Evolutionary conservation across 495 filamentous ascomycete genomes (phyloP).

Genomic region (Hyaloscypha bicolor): DNA sequence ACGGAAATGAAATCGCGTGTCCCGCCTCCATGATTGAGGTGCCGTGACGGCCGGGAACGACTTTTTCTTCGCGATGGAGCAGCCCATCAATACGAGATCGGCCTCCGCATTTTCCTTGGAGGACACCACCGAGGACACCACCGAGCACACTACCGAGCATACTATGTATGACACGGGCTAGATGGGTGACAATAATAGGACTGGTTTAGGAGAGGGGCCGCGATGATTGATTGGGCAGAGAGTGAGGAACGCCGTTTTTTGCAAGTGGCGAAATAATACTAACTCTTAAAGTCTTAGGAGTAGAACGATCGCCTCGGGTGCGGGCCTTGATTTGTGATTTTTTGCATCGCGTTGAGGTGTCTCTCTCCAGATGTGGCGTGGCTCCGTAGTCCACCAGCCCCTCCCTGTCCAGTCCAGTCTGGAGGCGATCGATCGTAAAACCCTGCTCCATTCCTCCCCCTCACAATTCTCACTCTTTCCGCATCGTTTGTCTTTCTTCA

Average conservation of each 20-base stretch:
- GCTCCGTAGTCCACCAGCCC: no score
- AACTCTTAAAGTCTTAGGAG: neutral
- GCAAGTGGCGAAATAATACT: neutral
- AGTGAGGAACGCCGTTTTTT: neutral
- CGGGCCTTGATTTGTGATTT: neutral
- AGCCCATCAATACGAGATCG: constrained; percentile 4
- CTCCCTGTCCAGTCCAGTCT: neutral
- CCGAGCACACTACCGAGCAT: neutral
- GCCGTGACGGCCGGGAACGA: no score
- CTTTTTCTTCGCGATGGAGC: no score
- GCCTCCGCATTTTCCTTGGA: neutral
- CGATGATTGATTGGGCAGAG: neutral
- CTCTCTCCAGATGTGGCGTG: no score
- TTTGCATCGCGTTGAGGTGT: neutral
- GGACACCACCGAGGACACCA: neutral
- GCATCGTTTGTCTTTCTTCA: neutral
- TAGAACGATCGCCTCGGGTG: neutral
- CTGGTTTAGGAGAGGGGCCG: neutral
- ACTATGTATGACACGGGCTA: neutral
- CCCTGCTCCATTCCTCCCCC: neutral
- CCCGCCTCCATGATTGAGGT: neutral
- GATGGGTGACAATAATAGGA: neutral
- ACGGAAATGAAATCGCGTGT: neutral
- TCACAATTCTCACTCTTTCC: constrained; percentile 2
- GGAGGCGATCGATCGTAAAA: neutral